Evolutionary conservation across 83 land plant genomes (phyloP), one percentile per base, ranked within the genome.

Genomic region (Picea mariana): DNA sequence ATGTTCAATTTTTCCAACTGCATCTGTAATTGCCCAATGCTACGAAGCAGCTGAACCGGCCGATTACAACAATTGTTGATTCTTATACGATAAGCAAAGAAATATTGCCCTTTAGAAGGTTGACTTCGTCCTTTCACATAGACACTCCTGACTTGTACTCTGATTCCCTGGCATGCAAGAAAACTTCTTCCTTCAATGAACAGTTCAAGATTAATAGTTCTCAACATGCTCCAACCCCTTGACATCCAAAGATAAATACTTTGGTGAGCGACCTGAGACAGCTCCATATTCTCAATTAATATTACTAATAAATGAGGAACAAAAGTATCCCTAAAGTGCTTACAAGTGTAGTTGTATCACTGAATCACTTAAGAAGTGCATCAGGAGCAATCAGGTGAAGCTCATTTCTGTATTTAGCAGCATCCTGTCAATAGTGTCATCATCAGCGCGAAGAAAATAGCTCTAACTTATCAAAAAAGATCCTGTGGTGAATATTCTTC

Each of bases 271-370:
- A 23, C 24, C 24, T 27, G 31, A 23, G 71, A 6, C 31, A 67
- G 12, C n/a, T 78, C 80, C 65, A 87, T 17, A 72, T 23, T 8
- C 62, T 9, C 12, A 38, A 47, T 58, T 5, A 49, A 13, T 18
- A 67, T 68, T 73, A 81, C 18, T 78, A 20, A 78, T 20, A 49
- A 44, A 78, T 67, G 71, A 18, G 62, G 42, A 34, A 55, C 13
- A 66, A n/a, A 78, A 49, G 21, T 12, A 83, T 16, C 23, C 16
- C 63, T 24, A n/a, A 65, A 78, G 31, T 23, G 26, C 81, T 40
- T 90, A 94, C 96, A 89, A 85, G 65, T 44, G 96, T 94, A n/a
- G 95, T 94, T 21, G 93, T 92, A 85, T 94, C 96, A 88, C 96
- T 94, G 38, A 87, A 89, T 83, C 95, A 94, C 81, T 90, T 90